Evolutionary conservation across 768 basidiomycete genomes (phyloP), one percentile per base, ranked within the genome.

Genomic region (Strobilomyces dryophilus): DNA sequence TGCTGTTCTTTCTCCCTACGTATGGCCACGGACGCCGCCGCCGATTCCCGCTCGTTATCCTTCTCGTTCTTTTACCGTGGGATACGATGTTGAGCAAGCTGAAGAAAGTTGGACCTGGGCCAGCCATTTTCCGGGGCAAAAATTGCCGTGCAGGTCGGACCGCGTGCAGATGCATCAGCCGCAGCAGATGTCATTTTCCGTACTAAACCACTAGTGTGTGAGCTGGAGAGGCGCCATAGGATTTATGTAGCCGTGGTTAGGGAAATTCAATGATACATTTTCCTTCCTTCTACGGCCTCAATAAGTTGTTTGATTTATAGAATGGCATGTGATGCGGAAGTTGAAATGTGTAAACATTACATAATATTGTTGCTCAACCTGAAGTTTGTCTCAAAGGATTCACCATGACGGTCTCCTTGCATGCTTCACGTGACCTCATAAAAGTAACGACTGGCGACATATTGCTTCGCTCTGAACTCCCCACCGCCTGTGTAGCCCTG

Each of bases 191-290:
- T n/a, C n/a, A n/a, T n/a, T n/a, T n/a, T n/a, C n/a, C n/a, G n/a
- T n/a, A n/a, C n/a, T n/a, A 44, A n/a, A 8, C 14, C 17, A 20
- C 18, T 5, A 9, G 15, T 20, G 14, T 35, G 15, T 11, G 5
- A 27, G 18, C 34, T 17, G 10, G 53, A 55, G 43, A 56, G 39
- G 18, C 58, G 52, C 2, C 49, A 75, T 57, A 64, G 68, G 49
- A 69, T 80, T 39, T 72, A 72, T 58, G 75, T 78, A 75, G 73
- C 75, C 1, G 71, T 76, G 37, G 71, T 76, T 27, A 73, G 71
- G 49, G 78, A 79, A 53, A 72, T 69, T 29, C 15, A 7, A 20
- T 47, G 40, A 47, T 27, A n/a, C n/a, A n/a, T n/a, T n/a, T n/a
- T n/a, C n/a, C n/a, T n/a, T n/a, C n/a, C n/a, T n/a, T n/a, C n/a